Percentiles rank a stretch among this genome's conserved stretches.
Conservation (phyloP, 2,329 filamentous ascomycete genomes). For the Monosporascus sp. region DNA sequence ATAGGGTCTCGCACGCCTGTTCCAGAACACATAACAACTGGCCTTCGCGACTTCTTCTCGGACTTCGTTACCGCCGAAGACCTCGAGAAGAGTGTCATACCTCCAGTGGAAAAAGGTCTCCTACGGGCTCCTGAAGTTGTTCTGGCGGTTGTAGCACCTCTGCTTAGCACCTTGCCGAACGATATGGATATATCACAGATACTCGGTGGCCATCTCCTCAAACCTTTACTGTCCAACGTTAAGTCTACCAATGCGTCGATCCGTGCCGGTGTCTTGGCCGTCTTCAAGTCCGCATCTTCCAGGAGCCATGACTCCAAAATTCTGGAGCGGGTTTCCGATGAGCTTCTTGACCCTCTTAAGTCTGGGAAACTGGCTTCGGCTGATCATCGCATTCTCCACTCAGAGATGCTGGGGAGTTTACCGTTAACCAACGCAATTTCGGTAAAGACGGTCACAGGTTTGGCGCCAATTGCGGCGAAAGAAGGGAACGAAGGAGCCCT, state of each 20-base stretch:
- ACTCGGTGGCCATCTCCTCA: slow-evolving; percentile 68
- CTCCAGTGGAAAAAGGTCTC: slow-evolving; percentile 81
- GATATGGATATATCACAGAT: slow-evolving; percentile 72
- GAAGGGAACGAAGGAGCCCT: slow-evolving; percentile 86
- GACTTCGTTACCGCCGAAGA: slow-evolving; percentile 71
- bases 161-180: slow-evolving; percentile 65
- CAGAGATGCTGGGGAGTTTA: slow-evolving; percentile 69
- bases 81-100: slow-evolving; percentile 68
- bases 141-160: slow-evolving; percentile 68
- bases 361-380: slow-evolving; percentile 75
- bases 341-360: slow-evolving; percentile 75
- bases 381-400: slow-evolving; percentile 78
- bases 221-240: slow-evolving; percentile 81
- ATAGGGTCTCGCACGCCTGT: slow-evolving; percentile 71
- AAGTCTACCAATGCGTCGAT: slow-evolving; percentile 83
- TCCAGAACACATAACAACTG: slow-evolving; percentile 65
- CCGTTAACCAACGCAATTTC: slow-evolving; percentile 57
- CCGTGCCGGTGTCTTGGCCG: slow-evolving; percentile 67
- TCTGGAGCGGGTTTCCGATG: slow-evolving; percentile 66
- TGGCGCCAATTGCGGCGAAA: slow-evolving; percentile 68
- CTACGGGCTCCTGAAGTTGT: slow-evolving; percentile 87
- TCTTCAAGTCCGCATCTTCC: slow-evolving; percentile 63
- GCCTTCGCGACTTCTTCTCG: slow-evolving; percentile 76
- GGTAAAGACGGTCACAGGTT: slow-evolving; percentile 58
- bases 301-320: slow-evolving; percentile 43